A percentile compares a stretch with the other conserved stretches of the same genome.
phyloP scores from a whole-genome alignment of 495 filamentous ascomycete species.

The Parathielavia appendiculata region DNA sequence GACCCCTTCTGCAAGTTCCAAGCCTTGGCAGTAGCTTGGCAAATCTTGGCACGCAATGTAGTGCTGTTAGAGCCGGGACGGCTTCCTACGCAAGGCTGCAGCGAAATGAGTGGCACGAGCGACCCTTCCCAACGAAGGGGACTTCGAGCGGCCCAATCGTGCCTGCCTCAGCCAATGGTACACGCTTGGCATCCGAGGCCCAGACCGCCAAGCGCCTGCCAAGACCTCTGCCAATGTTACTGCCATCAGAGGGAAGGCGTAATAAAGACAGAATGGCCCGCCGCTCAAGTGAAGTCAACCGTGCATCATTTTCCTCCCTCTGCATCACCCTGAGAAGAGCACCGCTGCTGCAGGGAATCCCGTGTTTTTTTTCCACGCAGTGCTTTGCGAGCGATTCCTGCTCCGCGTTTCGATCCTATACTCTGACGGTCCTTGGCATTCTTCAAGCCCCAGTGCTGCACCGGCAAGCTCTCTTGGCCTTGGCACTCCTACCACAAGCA shows the following conservation, averaged over 20 bases:
- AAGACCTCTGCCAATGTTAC: slow-evolving; percentile 44
- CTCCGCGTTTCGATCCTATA: background rate
- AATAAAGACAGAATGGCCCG: slow-evolving; percentile 45
- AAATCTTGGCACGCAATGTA: slow-evolving; percentile 22
- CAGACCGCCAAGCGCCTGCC: slow-evolving; percentile 41
- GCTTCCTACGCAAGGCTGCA: background rate
- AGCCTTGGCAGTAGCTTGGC: slow-evolving; percentile 35
- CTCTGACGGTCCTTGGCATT: slow-evolving; percentile 6
- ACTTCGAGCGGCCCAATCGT: slow-evolving; percentile 22
- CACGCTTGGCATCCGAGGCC: slow-evolving; percentile 26
- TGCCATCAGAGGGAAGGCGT: slow-evolving; percentile 39
- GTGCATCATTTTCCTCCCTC: slow-evolving; percentile 35
- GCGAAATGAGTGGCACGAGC: background rate
- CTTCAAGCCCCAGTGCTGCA: slow-evolving; percentile 4
- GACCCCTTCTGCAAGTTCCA: slow-evolving; percentile 30
- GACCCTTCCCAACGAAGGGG: slow-evolving; percentile 17
- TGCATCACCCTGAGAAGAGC: slow-evolving; percentile 11
- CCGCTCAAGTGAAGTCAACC: slow-evolving; percentile 29
- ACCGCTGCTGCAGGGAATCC: background rate
- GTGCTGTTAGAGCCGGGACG: slow-evolving; percentile 20
- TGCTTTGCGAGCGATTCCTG: slow-evolving; percentile 17
- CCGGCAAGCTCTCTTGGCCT: slow-evolving; percentile 12
- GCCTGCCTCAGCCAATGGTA: slow-evolving; percentile 25
- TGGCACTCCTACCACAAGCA: slow-evolving; percentile 16
- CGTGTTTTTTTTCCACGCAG: background rate